phyloP scores from a whole-genome alignment of 192 early-diverging fungal species.

The Phlyctochytrium planicorne region DNA sequence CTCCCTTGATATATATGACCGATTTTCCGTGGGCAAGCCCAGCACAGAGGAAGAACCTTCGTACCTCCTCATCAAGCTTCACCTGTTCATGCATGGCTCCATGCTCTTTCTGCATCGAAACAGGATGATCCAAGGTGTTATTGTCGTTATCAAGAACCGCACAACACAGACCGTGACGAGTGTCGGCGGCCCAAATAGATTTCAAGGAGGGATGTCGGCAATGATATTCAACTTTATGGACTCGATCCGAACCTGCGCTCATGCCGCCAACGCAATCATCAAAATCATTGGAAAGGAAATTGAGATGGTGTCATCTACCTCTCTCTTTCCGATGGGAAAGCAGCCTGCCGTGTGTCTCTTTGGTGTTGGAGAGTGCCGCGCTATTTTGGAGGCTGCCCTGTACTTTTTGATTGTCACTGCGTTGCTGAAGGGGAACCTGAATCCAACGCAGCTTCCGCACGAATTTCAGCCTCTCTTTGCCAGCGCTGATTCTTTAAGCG shows the following conservation, averaged over 20 bases:
- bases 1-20: neutral
- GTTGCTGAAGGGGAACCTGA: conserved; percentile 1
- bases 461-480: too few relatives aligned
- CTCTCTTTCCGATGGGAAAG: too few relatives aligned
- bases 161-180: too few relatives aligned
- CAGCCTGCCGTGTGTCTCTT: neutral
- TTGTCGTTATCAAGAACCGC: too few relatives aligned
- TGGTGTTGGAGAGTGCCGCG: neutral
- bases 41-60: neutral
- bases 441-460: too few relatives aligned
- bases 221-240: too few relatives aligned
- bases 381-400: neutral
- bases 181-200: too few relatives aligned
- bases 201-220: too few relatives aligned
- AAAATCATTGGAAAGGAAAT: too few relatives aligned
- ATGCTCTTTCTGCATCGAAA: neutral
- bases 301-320: neutral
- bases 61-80: neutral
- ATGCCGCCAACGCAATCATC: too few relatives aligned
- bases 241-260: too few relatives aligned
- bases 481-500: too few relatives aligned
- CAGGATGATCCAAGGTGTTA: neutral
- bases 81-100: neutral
- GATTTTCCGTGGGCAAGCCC: neutral
- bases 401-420: neutral